Evolutionary conservation across 371 early-diverging fungal genomes (phyloP).

Genomic region (Mortierella sp.): DNA sequence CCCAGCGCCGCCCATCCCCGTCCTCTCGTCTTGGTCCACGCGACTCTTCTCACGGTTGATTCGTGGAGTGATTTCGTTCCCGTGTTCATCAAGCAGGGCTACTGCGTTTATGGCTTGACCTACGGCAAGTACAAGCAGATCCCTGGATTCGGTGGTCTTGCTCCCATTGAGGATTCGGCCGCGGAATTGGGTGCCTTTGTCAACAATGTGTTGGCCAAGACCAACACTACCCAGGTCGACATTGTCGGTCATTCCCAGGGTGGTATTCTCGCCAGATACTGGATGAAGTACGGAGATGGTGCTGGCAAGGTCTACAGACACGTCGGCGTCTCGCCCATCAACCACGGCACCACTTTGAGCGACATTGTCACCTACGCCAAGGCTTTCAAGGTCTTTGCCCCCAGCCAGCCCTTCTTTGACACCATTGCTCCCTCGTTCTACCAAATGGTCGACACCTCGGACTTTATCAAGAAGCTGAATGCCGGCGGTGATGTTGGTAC

Average conservation of each 20-base stretch:
- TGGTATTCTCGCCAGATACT: conserved; percentile 42
- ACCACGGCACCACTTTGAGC: conserved; percentile 35
- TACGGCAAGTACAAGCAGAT: conserved; percentile 20
- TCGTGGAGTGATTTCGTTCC: conserved; percentile 37
- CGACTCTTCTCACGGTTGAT: conserved; percentile 37
- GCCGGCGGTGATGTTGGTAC: conserved; percentile 28
- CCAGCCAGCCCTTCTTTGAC: conserved; percentile 18
- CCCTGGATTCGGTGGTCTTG: conserved; percentile 30
- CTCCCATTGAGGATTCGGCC: conserved; percentile 31
- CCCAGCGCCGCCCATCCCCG: conserved; percentile 23
- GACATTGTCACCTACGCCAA: conserved; percentile 17
- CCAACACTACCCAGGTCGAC: conserved; percentile 29
- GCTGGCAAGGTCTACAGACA: conserved; percentile 36
- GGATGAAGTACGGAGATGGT: conserved; percentile 45
- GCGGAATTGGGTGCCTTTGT: conserved; percentile 29
- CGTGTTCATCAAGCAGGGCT: conserved; percentile 22
- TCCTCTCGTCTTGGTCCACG: conserved; percentile 36
- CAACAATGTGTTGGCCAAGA: conserved; percentile 21
- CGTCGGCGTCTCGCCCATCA: conserved; percentile 39
- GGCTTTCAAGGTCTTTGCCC: conserved; percentile 5
- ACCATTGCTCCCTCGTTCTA: conserved; percentile 26
- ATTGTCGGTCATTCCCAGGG: conserved; percentile 52
- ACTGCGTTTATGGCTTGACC: conserved; percentile 49
- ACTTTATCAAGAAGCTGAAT: conserved; percentile 32
- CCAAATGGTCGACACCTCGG: conserved; percentile 32